Percentiles rank a stretch among this genome's conserved stretches.
Conservation (phyloP, 2,329 filamentous ascomycete species). For the Hypoxylon sp. region DNA sequence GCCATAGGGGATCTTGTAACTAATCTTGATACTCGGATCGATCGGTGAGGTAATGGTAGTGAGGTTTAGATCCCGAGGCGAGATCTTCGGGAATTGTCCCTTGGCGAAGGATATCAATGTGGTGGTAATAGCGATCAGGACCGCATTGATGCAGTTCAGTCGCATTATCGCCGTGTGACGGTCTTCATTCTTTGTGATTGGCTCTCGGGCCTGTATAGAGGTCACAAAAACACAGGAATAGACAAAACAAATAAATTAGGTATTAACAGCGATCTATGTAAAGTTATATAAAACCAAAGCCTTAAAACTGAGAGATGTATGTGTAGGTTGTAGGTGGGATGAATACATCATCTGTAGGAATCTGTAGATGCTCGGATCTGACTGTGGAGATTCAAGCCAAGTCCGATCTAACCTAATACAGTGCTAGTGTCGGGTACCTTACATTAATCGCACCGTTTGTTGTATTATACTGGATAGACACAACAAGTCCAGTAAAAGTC, state of each 20-base stretch:
- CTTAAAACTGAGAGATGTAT: conserved; percentile 1
- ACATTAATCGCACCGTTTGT: conserved; percentile 15
- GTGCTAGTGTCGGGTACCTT: conserved; percentile 32
- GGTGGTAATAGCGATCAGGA: conserved; percentile 26
- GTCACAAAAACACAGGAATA: too few relatives aligned
- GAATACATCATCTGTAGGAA: too few relatives aligned
- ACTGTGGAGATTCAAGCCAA: conserved; percentile 5
- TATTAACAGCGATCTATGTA: too few relatives aligned
- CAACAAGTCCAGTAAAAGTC: too few relatives aligned
- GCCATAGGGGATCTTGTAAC: conserved; percentile 69
- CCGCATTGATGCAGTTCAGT: conserved; percentile 22
- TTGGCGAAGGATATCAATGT: conserved; percentile 5
- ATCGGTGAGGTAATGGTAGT: conserved; percentile 69
- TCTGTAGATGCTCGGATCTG: too few relatives aligned
- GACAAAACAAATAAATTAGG: too few relatives aligned
- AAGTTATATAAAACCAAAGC: too few relatives aligned
- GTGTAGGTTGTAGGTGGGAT: background rate
- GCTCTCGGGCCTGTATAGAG: conserved; percentile 3
- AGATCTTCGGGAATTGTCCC: conserved; percentile 47
- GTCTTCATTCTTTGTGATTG: conserved; percentile 26
- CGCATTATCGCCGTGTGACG: conserved; percentile 28
- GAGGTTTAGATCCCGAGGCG: conserved; percentile 48
- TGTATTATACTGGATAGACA: background rate
- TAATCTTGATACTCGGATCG: conserved; percentile 70
- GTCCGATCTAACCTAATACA: conserved; percentile 1